Conservation (phyloP, 139 green algal genomes). For the Closterium sp. region DNA sequence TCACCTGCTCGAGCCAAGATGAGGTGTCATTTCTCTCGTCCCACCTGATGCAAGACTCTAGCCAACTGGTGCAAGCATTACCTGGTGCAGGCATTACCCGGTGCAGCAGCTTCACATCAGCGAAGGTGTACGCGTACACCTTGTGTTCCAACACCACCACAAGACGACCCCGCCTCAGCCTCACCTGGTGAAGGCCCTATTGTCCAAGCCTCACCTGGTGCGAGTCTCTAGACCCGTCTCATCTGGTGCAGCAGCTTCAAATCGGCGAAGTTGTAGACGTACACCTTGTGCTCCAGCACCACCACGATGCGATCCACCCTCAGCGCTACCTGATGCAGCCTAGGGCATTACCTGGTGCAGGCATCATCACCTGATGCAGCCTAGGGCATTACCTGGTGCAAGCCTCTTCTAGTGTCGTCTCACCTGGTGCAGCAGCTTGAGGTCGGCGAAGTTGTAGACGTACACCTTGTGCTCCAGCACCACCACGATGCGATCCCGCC, state of each 20-base stretch:
- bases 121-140: slow-evolving; percentile 88
- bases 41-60: slow-evolving; percentile 57
- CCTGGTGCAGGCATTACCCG: slow-evolving; percentile 55
- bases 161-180: slow-evolving; percentile 83
- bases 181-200: slow-evolving; percentile 57
- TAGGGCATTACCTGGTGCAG: no score
- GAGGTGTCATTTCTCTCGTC: slow-evolving; percentile 81
- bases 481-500: slow-evolving; percentile 88
- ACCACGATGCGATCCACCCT: slow-evolving; percentile 88
- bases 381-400: no score
- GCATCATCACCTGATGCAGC: no score
- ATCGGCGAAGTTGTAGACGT: slow-evolving; percentile 93
- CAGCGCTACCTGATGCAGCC: slow-evolving; percentile 51
- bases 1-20: slow-evolving; percentile 92
- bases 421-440: slow-evolving; percentile 84
- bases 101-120: slow-evolving; percentile 86
- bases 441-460: slow-evolving; percentile 94
- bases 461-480: slow-evolving; percentile 85
- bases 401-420: no score
- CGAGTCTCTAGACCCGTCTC: neutral
- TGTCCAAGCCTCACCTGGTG: neutral
- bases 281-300: slow-evolving; percentile 85
- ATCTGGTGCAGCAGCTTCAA: slow-evolving; percentile 86
- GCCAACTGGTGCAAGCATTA: neutral
- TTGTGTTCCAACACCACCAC: slow-evolving; percentile 94